Evolutionary conservation across 1,284 basidiomycete species (phyloP), one percentile per base, ranked within the genome.

Genomic region (Rhizoctonia solani): DNA sequence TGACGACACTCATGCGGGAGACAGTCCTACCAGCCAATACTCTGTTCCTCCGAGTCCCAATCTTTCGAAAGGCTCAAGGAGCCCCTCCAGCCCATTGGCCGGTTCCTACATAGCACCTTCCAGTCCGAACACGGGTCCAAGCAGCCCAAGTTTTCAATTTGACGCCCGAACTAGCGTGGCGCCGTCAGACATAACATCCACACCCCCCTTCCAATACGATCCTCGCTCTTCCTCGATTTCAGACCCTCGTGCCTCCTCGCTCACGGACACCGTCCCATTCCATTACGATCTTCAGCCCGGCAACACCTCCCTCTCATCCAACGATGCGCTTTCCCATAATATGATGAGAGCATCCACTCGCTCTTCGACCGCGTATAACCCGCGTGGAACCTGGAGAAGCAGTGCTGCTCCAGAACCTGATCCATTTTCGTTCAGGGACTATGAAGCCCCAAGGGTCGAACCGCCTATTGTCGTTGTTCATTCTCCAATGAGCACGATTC

Each of bases 351-450:
- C 50, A 39, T 65, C 61, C 50, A 53, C 50, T 16, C 50, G 50
- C 29, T 50, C 61, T 25, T 65, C 61, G 3, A 46, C 27, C n/a
- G 44, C 44, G 9, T 65, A 65, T 25, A 65, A 65, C 61, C 61
- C 37, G n/a, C 61, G 61, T 4, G 61, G 61, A 25, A 65, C 61
- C 34, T 65, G 61, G 61, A 42, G 61, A 41, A 65, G 61, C 37
- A 65, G 61, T 19, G 50, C 50, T 19, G 61, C 61, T 14, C 61
- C 61, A 1, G 61, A 65, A 16, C 61, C 61, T 13, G 61, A 65
- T 29, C 61, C 61, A 19, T 65, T 65, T 46, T 65, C 61, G 39
- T 65, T 65, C 34, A 65, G 61, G 23, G 61, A 65, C 37, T 65
- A 65, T 54, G 61, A 65, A 30, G 50, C 49, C 11, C 61, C 61